Conservation (phyloP, 257 asterid species). For the Apocynum venetum region DNA sequence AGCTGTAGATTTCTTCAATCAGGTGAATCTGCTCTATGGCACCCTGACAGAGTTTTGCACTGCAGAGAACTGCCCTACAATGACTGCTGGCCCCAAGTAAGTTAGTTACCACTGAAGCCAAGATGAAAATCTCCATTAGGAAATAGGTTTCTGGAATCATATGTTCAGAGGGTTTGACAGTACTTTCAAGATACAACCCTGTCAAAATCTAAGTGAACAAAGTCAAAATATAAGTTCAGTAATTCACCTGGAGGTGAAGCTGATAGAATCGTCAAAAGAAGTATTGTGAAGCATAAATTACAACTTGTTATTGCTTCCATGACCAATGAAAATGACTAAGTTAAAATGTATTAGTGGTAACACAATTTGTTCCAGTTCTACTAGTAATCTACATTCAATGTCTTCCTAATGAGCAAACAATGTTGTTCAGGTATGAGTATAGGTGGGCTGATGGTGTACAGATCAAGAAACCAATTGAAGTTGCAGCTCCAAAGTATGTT, state of each 20-base stretch:
- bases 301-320: background rate
- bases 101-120: slow-evolving; percentile 16
- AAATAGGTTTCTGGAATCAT: background rate
- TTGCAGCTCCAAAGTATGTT: slow-evolving; percentile 89
- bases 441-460: slow-evolving; percentile 96
- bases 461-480: slow-evolving; percentile 88
- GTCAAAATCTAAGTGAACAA: background rate
- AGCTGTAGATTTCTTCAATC: slow-evolving; percentile 97
- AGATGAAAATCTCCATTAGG: background rate
- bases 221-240: background rate
- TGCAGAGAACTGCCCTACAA: slow-evolving; percentile 83
- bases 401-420: background rate
- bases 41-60: slow-evolving; percentile 95
- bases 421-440: slow-evolving; percentile 61
- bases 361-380: background rate
- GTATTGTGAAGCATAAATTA: background rate
- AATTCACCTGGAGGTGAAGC: background rate
- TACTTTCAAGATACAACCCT: background rate
- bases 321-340: background rate
- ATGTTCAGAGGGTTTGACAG: background rate
- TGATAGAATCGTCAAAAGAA: background rate
- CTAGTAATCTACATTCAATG: background rate
- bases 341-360: background rate
- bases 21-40: slow-evolving; percentile 92
- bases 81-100: slow-evolving; percentile 98